Base-by-base conservation (phyloP, 139 green algal species). In the Chlorella sp. region DNA sequence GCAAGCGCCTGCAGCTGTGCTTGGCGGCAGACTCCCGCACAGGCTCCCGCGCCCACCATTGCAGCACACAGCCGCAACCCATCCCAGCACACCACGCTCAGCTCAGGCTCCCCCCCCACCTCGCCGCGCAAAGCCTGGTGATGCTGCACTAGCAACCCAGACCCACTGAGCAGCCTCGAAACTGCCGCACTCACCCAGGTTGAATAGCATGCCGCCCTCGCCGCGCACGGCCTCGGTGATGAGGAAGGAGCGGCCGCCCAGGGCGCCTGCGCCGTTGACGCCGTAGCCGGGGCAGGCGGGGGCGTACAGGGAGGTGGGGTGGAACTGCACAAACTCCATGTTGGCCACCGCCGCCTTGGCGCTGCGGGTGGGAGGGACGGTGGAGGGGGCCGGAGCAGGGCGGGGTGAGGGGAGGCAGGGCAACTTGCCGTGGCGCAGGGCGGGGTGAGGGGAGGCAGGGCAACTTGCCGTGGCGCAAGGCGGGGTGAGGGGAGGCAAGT, bases 251-350 rank as follows among this genome's bases (percentile, higher is more conserved):
- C 91, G 93, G 43, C 88, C 91, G 41, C 19, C 44, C 58, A 6
- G 19, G n/a, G 44, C 75, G 46, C 20, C 44, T 1, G 44, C 74
- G 38, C 22, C n/a, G 67, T 40, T 48, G n/a, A 46, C 46, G 40
- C 28, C 43, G 41, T 54, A 60, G 38, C 60, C 56, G 67, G 82
- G 82, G 48, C 65, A 80, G 20, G 70, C 65, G 36, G 78, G 46
- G 2, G 81, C 68, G 73, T 91, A 96, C 1, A 99, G 89, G 3
- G 91, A 91, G 2, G 96, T 99, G 0, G 97, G 97, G 91, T 99
- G 97, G 91, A 99, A 99, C 94, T 99, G 97, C 36, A 99, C 90
- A 89, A 99, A 99, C 88, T 99, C 97, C 94, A 99, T 98, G 94
- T 99, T 98, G 46, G 89, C 92, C 17, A 98, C 88, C 24, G 80